Percentiles rank a stretch among this genome's conserved stretches.
Conservation (phyloP, 371 early-diverging fungal genomes). For the Mortierella polycephala region DNA sequence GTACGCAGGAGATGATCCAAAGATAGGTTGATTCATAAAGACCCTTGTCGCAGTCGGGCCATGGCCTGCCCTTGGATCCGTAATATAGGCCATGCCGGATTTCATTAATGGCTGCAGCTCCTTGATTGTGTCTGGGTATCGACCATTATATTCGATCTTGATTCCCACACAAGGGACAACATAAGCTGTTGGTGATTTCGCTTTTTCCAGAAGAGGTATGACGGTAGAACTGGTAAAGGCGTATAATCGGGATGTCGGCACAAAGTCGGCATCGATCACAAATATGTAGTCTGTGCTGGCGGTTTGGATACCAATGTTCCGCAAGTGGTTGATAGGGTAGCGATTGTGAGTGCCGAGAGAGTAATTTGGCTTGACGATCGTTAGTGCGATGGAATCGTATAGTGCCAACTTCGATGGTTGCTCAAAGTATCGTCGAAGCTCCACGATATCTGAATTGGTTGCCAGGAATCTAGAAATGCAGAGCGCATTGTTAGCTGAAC, state of each 20-base stretch:
- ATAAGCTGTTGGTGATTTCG: constrained; percentile 56
- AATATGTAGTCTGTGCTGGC: constrained; percentile 63
- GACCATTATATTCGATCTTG: constrained; percentile 50
- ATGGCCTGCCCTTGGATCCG: constrained; percentile 71
- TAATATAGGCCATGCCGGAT: constrained; percentile 64
- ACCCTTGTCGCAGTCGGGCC: constrained; percentile 64
- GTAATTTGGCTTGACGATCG: constrained; percentile 67
- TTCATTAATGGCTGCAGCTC: constrained; percentile 59
- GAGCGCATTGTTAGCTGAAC: background rate
- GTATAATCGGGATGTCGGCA: constrained; percentile 61
- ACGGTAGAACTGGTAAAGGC: constrained; percentile 42
- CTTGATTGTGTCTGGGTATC: constrained; percentile 56
- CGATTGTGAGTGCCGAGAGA: constrained; percentile 51
- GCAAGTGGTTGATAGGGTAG: constrained; percentile 74
- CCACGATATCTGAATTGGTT: constrained; percentile 57
- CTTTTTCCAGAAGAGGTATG: constrained; percentile 37
- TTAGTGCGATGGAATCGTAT: constrained; percentile 45
- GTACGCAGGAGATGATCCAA: constrained; percentile 54
- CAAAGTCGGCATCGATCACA: constrained; percentile 74
- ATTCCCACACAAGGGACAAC: constrained; percentile 72
- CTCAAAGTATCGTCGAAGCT: constrained; percentile 60
- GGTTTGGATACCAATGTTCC: constrained; percentile 67
- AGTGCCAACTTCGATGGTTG: constrained; percentile 43
- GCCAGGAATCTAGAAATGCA: constrained; percentile 62
- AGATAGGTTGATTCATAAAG: constrained; percentile 49